These are phyloP conservation scores for Chalciporus sp. DNA, from an alignment of 1,284 basidiomycete species.

Conservation along the genomic window DNA sequence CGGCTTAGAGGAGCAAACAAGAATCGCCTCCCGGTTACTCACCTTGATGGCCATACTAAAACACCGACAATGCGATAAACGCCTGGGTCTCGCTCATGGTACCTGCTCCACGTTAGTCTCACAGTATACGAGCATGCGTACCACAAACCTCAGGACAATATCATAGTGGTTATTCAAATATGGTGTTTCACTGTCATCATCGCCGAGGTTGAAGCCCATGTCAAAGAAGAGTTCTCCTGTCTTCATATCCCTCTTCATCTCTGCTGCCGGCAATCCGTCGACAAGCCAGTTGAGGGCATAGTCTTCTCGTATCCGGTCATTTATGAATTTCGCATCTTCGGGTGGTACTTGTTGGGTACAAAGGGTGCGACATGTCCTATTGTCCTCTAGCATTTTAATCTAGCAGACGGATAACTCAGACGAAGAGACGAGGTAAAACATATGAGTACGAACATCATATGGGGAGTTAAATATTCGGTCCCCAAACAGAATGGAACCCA, in stretches of 20 bases:
- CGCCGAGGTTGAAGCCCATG: slow-evolving; percentile 82
- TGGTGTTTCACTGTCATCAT: slow-evolving; percentile 63
- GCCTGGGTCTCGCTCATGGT: slow-evolving; percentile 73
- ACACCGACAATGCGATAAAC: slow-evolving; percentile 88
- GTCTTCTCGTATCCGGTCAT: slow-evolving; percentile 88
- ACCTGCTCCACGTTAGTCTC: slow-evolving; percentile 48
- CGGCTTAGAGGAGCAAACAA: slow-evolving; percentile 4
- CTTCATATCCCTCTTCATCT: slow-evolving; percentile 82
- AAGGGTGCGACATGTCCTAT: slow-evolving; percentile 76
- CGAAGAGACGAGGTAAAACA: background rate
- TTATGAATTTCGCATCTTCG: slow-evolving; percentile 87
- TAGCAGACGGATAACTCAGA: slow-evolving; percentile 32
- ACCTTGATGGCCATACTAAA: slow-evolving; percentile 89
- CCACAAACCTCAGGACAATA: slow-evolving; percentile 68
- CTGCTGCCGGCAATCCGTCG: slow-evolving; percentile 92
- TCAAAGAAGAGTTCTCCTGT: slow-evolving; percentile 87
- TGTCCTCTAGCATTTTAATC: slow-evolving; percentile 78
- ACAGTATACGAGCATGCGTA: background rate
- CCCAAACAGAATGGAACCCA: slow-evolving; percentile 94
- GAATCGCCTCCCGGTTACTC: slow-evolving; percentile 5
- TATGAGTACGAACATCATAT: slow-evolving; percentile 65
- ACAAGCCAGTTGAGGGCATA: slow-evolving; percentile 96
- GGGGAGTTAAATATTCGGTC: slow-evolving; percentile 94
- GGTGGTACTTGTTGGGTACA: slow-evolving; percentile 67
- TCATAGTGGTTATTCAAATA: slow-evolving; percentile 93